Evolutionary conservation across 2,329 filamentous ascomycete species (phyloP).

Genomic region (Nigrospora oryzae): DNA sequence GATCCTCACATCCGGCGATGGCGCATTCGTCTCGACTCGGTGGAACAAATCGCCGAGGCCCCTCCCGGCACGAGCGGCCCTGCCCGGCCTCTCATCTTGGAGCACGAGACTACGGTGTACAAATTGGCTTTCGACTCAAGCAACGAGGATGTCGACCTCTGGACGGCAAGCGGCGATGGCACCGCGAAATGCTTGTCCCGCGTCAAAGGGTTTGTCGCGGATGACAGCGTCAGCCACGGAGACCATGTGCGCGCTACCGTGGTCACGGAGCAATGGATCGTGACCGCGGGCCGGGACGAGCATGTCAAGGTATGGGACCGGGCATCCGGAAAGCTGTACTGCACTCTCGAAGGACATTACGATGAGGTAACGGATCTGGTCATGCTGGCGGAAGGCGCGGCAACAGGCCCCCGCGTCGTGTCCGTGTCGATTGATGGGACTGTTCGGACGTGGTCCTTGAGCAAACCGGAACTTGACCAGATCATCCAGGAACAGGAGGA

Average conservation of each 20-base stretch:
- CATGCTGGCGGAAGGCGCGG: slow-evolving; percentile 36
- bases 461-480: slow-evolving; percentile 46
- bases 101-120: slow-evolving; percentile 89
- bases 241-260: slow-evolving; percentile 84
- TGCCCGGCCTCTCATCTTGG: slow-evolving; percentile 49
- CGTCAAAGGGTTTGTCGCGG: slow-evolving; percentile 57
- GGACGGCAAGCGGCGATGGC: slow-evolving; percentile 90
- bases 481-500: slow-evolving; percentile 39
- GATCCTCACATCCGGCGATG: slow-evolving; percentile 74
- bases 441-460: slow-evolving; percentile 73
- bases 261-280: slow-evolving; percentile 66
- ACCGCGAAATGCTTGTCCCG: slow-evolving; percentile 73
- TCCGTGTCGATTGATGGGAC: slow-evolving; percentile 90
- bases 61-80: slow-evolving; percentile 29
- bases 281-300: slow-evolving; percentile 87
- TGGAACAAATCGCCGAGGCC: slow-evolving; percentile 45
- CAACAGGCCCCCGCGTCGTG: slow-evolving; percentile 38
- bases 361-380: slow-evolving; percentile 84
- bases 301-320: slow-evolving; percentile 85
- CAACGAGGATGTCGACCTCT: slow-evolving; percentile 62
- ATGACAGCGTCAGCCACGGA: slow-evolving; percentile 69
- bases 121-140: slow-evolving; percentile 62
- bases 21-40: slow-evolving; percentile 47
- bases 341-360: slow-evolving; percentile 74
- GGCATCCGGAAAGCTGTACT: slow-evolving; percentile 62